These are phyloP conservation scores for Podila epicladia DNA, from an alignment of 192 early-diverging fungal species.

Conservation along the genomic window DNA sequence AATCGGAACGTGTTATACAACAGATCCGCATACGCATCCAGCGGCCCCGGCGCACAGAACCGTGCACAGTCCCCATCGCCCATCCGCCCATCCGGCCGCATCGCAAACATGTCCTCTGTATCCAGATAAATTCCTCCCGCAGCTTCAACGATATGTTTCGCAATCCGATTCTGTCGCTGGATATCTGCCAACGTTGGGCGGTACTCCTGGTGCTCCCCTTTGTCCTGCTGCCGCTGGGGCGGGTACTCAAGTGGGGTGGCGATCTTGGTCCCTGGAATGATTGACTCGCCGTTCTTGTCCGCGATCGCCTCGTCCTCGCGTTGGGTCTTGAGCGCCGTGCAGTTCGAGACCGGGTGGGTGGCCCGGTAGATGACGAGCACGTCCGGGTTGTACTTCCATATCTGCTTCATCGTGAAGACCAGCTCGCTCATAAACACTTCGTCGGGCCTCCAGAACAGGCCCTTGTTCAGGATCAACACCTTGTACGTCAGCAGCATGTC, in stretches of 20 bases:
- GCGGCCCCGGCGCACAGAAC: constrained; percentile 67
- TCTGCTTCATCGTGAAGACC: constrained; percentile 48
- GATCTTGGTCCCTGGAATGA: constrained; percentile 23
- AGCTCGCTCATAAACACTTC: constrained; percentile 53
- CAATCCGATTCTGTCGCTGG: constrained; percentile 60
- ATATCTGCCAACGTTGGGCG: constrained; percentile 48
- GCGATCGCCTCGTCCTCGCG: constrained; percentile 47
- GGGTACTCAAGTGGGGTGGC: constrained; percentile 35
- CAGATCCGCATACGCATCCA: constrained; percentile 58
- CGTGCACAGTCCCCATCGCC: constrained; percentile 63
- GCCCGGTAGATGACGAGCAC: constrained; percentile 59
- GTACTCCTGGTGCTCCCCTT: constrained; percentile 36
- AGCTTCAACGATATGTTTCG: constrained; percentile 58
- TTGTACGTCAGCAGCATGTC: constrained; percentile 33
- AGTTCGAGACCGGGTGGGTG: constrained; percentile 57
- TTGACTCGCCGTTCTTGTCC: constrained; percentile 17
- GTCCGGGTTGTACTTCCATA: constrained; percentile 51
- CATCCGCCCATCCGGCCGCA: constrained; percentile 62
- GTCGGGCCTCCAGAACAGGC: constrained; percentile 55
- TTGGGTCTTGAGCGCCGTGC: constrained; percentile 41
- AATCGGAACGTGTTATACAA: constrained; percentile 43
- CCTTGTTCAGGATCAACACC: constrained; percentile 58
- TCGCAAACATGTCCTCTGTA: constrained; percentile 53
- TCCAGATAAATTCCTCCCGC: constrained; percentile 65
- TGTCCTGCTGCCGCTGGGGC: constrained; percentile 44